Conservation (phyloP, 2,329 filamentous ascomycete genomes). For the Xylariaceae sp. region DNA sequence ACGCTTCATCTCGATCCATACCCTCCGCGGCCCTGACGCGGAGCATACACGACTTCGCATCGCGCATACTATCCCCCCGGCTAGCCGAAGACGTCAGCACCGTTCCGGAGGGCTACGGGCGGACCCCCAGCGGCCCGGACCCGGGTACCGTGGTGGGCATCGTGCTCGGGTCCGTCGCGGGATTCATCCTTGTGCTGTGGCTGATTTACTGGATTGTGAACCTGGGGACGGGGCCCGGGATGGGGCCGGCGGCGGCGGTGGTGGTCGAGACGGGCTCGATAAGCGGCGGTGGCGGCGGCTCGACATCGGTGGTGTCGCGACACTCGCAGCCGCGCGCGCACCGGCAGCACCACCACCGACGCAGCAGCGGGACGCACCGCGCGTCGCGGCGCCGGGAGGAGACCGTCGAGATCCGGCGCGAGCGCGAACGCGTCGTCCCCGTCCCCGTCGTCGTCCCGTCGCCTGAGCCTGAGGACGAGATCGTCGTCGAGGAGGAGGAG, state of each 20-base stretch:
- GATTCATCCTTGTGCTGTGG: constrained; percentile 34
- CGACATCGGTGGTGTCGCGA: constrained; percentile 37
- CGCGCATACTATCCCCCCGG: constrained; percentile 16
- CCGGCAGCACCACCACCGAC: constrained; percentile 13
- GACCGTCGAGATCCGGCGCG: constrained; percentile 35
- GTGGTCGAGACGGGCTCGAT: constrained; percentile 38
- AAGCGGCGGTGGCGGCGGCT: constrained; percentile 34
- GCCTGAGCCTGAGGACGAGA: constrained; percentile 26
- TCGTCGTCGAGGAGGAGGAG: constrained; percentile 38
- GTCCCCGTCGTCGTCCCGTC: constrained; percentile 8
- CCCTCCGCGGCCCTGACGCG: constrained; percentile 9
- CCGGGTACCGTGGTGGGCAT: constrained; percentile 43
- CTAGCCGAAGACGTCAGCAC: constrained; percentile 37
- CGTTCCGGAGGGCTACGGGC: constrained; percentile 45
- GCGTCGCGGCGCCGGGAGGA: constrained; percentile 29
- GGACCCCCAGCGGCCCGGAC: constrained; percentile 44
- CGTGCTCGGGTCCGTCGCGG: constrained; percentile 46
- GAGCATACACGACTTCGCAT: constrained; percentile 14
- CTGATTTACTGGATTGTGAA: constrained; percentile 36
- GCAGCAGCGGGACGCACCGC: constrained; percentile 11
- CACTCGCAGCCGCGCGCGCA: constrained; percentile 29
- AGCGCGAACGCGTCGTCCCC: constrained; percentile 11
- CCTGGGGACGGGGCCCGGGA: constrained; percentile 25
- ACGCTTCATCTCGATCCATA: constrained; percentile 12
- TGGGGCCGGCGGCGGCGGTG: constrained; percentile 32